Percentiles rank a stretch among this genome's conserved stretches.
Conservation (phyloP, 768 basidiomycete species). For the Trametes cingulata region DNA sequence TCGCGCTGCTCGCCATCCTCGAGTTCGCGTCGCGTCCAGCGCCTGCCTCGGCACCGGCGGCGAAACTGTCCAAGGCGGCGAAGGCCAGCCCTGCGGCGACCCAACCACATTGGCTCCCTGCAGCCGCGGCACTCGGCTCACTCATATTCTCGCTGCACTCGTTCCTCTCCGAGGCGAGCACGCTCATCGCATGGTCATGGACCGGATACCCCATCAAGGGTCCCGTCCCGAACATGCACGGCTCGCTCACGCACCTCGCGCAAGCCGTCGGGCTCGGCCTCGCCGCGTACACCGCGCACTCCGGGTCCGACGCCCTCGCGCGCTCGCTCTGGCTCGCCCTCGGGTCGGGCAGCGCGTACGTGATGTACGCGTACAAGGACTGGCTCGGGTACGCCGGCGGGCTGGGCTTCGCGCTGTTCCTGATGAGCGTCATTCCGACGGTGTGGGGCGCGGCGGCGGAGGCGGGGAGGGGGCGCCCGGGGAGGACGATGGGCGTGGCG, state of each 20-base stretch:
- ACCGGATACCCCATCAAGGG: constrained; percentile 79
- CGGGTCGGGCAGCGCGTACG: constrained; percentile 52
- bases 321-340: constrained; percentile 56
- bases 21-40: constrained; percentile 53
- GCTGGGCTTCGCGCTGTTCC: constrained; percentile 59
- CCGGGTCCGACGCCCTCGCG: constrained; percentile 30
- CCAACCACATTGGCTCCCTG: constrained; percentile 35
- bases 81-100: neutral
- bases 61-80: neutral
- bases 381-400: constrained; percentile 75
- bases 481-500: constrained; percentile 54
- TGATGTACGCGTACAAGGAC: constrained; percentile 59
- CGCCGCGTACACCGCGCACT: constrained; percentile 36
- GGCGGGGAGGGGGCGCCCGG: constrained; percentile 35
- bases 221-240: constrained; percentile 71
- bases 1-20: constrained; percentile 58
- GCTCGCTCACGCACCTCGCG: constrained; percentile 64
- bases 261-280: constrained; percentile 59
- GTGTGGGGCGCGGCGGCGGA: constrained; percentile 46
- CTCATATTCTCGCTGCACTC: constrained; percentile 73
- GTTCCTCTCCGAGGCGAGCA: constrained; percentile 72
- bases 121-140: constrained; percentile 62
- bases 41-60: constrained; percentile 18
- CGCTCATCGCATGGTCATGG: constrained; percentile 87
- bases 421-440: constrained; percentile 62